Evolutionary conservation across 1,139 yeast genomes (phyloP), one percentile per base, ranked within the genome.

Genomic region (Candida dubliniensis): DNA sequence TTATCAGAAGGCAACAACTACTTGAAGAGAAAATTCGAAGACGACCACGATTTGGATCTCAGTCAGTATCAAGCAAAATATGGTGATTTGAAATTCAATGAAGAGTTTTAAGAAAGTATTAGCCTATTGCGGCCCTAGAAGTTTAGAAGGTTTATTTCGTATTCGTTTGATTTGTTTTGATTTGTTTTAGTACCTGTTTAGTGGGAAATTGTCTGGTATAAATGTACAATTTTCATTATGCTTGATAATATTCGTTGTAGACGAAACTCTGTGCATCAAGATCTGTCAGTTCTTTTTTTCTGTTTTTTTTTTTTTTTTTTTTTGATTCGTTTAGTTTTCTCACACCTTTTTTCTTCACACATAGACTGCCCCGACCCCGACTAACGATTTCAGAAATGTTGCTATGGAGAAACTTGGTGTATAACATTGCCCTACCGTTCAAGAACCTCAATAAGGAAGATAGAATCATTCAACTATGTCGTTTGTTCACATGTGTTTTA

Each of bases 71-170:
- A 56, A 38, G 59, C 60, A 13, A 59, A 61, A 45, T 74, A 76
- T 50, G 81, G 81, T n/a, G 64, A 67, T 24, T 60, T 77, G 40
- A 57, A 59, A 36, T 74, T 76, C 48, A 60, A 74, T 51, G 81
- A 76, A 47, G 77, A 74, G 15, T 77, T 77, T 51, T 76, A 58
- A 27, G n/a, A n/a, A n/a, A n/a, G n/a, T 27, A n/a, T 30, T 11
- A 13, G n/a, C 8, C n/a, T 24, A 9, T 14, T 25, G 31, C n/a
- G n/a, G n/a, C n/a, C n/a, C n/a, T n/a, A n/a, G n/a, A n/a, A n/a
- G n/a, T n/a, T n/a, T 10, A 15, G 18, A n/a, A 11, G 12, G 14
- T n/a, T 11, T 12, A 25, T 35, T 13, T 12, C 9, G 23, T 34
- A 23, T 7, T 34, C 12, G 15, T 35, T 35, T 25, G 9, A 9